A percentile compares a stretch with the other conserved stretches of the same genome.
Evolutionary conservation across 352 stramenopile genomes (phyloP).

Genomic region (Phytophthora pseudosyringae): DNA sequence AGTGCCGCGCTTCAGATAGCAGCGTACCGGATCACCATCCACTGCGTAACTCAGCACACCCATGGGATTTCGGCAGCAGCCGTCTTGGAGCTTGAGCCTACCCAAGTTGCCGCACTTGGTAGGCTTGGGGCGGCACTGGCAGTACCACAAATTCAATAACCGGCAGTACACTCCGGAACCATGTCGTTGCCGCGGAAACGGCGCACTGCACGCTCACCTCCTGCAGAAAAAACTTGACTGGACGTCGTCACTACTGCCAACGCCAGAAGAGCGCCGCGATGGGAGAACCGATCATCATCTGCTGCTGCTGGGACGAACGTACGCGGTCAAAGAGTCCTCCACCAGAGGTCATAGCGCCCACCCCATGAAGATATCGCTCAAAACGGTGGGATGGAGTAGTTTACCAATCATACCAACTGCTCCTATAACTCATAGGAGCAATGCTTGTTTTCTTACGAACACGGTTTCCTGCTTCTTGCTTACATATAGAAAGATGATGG

Average conservation of each 20-base stretch:
- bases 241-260: background rate
- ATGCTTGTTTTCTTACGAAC: no score
- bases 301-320: background rate
- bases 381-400: no score
- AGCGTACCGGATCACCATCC: no score
- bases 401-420: no score
- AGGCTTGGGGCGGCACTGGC: constrained; percentile 45
- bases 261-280: background rate
- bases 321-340: no score
- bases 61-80: background rate
- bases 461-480: no score
- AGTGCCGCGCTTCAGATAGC: no score
- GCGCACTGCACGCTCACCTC: background rate
- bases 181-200: background rate
- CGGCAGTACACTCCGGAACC: constrained; percentile 49
- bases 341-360: no score
- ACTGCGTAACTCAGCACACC: no score
- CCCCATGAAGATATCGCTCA: no score
- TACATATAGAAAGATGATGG: no score
- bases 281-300: background rate
- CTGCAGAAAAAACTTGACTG: background rate
- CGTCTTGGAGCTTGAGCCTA: constrained; percentile 20
- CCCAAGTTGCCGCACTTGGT: constrained; percentile 32
- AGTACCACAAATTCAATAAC: constrained; percentile 47
- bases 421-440: no score